Base-by-base conservation (phyloP, 2,329 filamentous ascomycete species). In the Exophiala sideris region DNA sequence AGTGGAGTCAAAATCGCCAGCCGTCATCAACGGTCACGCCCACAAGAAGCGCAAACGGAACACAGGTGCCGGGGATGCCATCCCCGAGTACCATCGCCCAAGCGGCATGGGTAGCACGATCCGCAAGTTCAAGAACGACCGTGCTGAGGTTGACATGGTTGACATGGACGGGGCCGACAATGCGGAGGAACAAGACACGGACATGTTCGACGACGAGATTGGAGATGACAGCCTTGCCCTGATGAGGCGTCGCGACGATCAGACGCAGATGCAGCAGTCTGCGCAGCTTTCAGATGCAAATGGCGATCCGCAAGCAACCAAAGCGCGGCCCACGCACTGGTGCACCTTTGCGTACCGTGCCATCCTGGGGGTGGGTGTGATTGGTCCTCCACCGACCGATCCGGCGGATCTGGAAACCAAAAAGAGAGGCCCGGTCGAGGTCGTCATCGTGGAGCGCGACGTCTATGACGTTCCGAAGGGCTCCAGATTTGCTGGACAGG, bases 271-370 rank as follows among this genome's bases (percentile, higher is more conserved):
- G 24, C 24, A 29, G 24, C 24, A 2, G 24, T 29, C 24, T 4
- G 4, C 24, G 24, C 5, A 29, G 24, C 24, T 3, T 29, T 4
- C 24, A 29, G 38, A 14, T 29, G 56, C 11, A 24, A 16, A 48
- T 16, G 40, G 24, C 29, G 52, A 48, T 20, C 8, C 34, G 34
- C 12, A 45, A 64, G 65, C 34, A n/a, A 64, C 35, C 61, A 66
- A 33, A 12, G 49, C 64, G 24, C 48, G 64, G 44, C 66, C 71
- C 48, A 63, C 67, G 18, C 71, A 71, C 74, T 97, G 91, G 89
- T 83, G 86, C 68, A 95, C 91, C 4, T 91, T 88, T 78, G 95
- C 95, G 71, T 99, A 97, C 72, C 82, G 91, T 54, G 89, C 91
- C n/a, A 91, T 99, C 63, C 77, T 99, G 57, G 94, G 91, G 4